A percentile compares a stretch with the other conserved stretches of the same genome.
Evolutionary conservation across 345 rosid species (phyloP).

Genomic region (Eucalyptus curtisii): DNA sequence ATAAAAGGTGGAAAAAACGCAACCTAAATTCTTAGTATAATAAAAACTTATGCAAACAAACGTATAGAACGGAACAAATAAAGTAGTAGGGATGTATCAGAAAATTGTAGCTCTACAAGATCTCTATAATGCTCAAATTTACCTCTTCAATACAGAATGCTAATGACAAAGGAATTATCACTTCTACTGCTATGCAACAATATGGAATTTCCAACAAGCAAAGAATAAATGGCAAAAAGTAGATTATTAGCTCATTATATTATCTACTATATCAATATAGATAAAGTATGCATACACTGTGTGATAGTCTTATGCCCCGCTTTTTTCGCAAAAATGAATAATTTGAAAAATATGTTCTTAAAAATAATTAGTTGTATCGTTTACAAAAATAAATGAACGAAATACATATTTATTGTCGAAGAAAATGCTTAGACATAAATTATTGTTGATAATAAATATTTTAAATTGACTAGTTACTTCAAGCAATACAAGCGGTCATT

Average conservation of each 20-base stretch:
- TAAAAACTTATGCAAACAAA: background rate
- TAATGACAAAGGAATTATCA: background rate
- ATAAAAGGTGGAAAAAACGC: background rate
- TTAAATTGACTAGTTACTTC: background rate
- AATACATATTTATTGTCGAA: background rate
- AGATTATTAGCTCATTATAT: background rate
- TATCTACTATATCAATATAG: background rate
- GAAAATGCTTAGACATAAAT: background rate
- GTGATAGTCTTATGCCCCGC: fast-evolving
- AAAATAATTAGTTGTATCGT: background rate
- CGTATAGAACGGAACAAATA: background rate
- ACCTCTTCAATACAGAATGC: background rate
- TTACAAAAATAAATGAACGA: background rate
- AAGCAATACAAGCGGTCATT: fast-evolving
- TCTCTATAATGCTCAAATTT: background rate
- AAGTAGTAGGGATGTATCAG: background rate
- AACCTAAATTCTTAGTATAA: background rate
- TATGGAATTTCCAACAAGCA: background rate
- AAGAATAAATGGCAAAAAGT: no score
- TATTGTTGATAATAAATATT: fast-evolving
- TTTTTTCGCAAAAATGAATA: fast-evolving
- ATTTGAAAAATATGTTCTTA: background rate
- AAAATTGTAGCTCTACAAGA: background rate
- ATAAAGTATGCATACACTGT: background rate
- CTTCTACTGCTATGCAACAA: background rate